Percentiles rank a stretch among this genome's conserved stretches.
Conservation (phyloP, 1,139 yeast species). For the Hyphopichia pseudoburtonii region DNA sequence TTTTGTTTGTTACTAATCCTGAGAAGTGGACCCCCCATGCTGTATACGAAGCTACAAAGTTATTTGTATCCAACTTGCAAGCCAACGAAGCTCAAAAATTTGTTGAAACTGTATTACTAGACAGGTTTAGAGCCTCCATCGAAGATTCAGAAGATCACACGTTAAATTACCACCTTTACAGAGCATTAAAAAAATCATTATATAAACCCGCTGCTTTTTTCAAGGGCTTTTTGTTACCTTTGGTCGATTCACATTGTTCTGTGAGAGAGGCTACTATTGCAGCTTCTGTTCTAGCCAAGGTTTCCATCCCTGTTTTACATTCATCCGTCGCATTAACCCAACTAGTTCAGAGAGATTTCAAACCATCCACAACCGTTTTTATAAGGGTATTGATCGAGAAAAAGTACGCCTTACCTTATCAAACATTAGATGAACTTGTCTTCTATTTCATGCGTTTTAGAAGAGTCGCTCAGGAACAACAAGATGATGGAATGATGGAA, state of each 20-base stretch:
- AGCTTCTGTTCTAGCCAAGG: constrained; percentile 84
- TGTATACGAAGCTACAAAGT: constrained; percentile 88
- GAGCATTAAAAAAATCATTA: constrained; percentile 86
- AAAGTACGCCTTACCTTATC: constrained; percentile 95
- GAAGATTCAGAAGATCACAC: constrained; percentile 72
- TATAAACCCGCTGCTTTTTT: constrained; percentile 98
- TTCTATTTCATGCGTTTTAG: constrained; percentile 92
- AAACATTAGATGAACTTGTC: constrained; percentile 93
- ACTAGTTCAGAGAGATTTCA: constrained; percentile 77
- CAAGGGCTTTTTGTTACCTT: constrained; percentile 91
- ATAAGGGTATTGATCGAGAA: constrained; percentile 87
- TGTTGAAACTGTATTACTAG: constrained; percentile 71
- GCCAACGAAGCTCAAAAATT: constrained; percentile 89
- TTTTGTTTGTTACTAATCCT: constrained; percentile 88
- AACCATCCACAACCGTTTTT: constrained; percentile 87
- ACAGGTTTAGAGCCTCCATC: constrained; percentile 80
- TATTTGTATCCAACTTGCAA: constrained; percentile 85
- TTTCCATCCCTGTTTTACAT: constrained; percentile 91
- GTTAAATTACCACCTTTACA: constrained; percentile 85
- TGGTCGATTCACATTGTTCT: constrained; percentile 80
- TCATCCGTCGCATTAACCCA: constrained; percentile 94
- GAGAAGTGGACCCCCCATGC: constrained; percentile 97
- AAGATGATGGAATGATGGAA: constrained; percentile 28
- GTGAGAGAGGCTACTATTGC: constrained; percentile 94
- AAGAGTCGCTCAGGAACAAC: constrained; percentile 40